These are phyloP conservation scores for Nakaseomyces delphensis DNA, from an alignment of 1,139 yeast genomes.

Conservation along the genomic window DNA sequence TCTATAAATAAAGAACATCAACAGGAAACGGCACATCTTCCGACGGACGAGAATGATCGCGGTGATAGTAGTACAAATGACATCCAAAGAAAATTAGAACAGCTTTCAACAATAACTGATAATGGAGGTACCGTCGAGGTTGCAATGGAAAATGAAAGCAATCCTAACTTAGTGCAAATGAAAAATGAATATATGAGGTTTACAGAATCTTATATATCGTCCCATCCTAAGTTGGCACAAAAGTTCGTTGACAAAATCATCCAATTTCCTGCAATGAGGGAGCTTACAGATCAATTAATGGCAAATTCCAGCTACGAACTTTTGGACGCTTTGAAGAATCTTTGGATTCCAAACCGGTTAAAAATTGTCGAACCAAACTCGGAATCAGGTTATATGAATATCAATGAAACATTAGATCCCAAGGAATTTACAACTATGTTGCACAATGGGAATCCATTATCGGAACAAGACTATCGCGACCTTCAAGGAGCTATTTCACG, in stretches of 20 bases:
- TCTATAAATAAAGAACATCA: not conserved
- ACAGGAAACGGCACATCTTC: not conserved
- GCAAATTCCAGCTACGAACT: slow-evolving; percentile 27
- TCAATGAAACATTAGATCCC: slow-evolving; percentile 16
- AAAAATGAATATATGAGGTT: slow-evolving; percentile 24
- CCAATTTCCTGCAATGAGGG: slow-evolving; percentile 30
- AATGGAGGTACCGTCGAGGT: slow-evolving; percentile 1
- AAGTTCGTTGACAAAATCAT: slow-evolving; percentile 29
- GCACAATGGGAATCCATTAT: slow-evolving; percentile 26
- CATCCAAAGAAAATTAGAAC: not conserved
- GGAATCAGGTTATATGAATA: slow-evolving; percentile 10
- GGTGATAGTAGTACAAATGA: not conserved
- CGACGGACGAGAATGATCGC: not conserved
- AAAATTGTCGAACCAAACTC: slow-evolving; percentile 5
- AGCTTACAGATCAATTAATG: slow-evolving; percentile 29
- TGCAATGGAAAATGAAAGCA: not conserved
- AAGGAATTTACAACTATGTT: slow-evolving; percentile 26
- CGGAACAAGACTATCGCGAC: slow-evolving; percentile 26
- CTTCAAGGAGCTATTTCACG: slow-evolving; percentile 28
- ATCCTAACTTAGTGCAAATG: slow-evolving; percentile 1
- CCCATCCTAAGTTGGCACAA: slow-evolving; percentile 30
- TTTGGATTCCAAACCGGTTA: slow-evolving; percentile 19
- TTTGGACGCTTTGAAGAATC: slow-evolving; percentile 27
- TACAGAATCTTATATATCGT: slow-evolving; percentile 29
- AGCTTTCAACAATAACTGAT: not conserved